Base-by-base conservation (phyloP, 306 rosid species). In the Castanea mollissima region DNA sequence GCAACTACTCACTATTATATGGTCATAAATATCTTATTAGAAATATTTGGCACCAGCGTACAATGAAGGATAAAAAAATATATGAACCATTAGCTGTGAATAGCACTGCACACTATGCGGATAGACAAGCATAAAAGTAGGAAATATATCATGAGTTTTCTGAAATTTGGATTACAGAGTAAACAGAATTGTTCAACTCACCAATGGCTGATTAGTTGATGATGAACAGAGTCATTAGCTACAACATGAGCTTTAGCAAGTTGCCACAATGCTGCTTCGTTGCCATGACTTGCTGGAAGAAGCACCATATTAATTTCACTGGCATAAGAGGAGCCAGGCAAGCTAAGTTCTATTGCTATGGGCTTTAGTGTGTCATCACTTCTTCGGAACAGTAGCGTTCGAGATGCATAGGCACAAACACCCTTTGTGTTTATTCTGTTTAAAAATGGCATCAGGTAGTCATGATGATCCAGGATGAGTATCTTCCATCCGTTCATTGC, bases 131-230 rank as follows among this genome's bases (percentile, higher is more conserved):
- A 23, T 59, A 59, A 21, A 59, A 9, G 31, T 59, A 59, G 67
- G 31, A 23, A 59, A 29, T 23, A 5, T 23, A 6, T 38, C 2
- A 7, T 0, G 44, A 41, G 11, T 41, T 41, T 41, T 9, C 46
- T 62, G 21, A 64, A 74, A 31, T 25, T 29, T 75, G 52, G 44
- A 35, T 73, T 46, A 13, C 19, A 35, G 82, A 58, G 21, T 62
- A 59, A 76, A 67, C 34, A 74, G 72, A 51, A 69, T 58, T 69
- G 76, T 76, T 77, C 16, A 70, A 73, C 95, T 87, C 76, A 93
- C 94, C 94, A 93, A 44, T 93, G 98, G 81, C 90, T 87, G 77
- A 93, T 71, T 20, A 91, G 87, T 78, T 89, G 90, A 86, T 91
- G 97, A 58, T 87, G 84, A 58, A 84, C 87, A 77, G 80, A 34